Evolutionary conservation across 306 rosid genomes (phyloP).

Genomic region (Cicer pinnatifidum): DNA sequence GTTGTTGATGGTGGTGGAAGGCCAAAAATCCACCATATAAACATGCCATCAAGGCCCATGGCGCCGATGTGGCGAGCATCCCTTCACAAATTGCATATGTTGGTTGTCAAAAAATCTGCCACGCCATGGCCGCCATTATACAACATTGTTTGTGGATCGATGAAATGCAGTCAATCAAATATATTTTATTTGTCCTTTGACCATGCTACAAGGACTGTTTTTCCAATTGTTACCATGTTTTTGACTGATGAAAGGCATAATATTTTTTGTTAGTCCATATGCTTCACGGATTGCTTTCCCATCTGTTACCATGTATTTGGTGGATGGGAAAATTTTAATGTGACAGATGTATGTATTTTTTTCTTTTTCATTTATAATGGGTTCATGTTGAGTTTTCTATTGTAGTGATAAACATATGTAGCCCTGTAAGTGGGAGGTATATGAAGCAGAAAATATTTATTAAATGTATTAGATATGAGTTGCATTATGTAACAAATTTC

Average conservation of each 20-base stretch:
- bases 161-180: constrained; percentile 18
- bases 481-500: constrained; percentile 22
- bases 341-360: not conserved
- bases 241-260: constrained; percentile 16
- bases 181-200: constrained; percentile 9
- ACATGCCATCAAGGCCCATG: no score
- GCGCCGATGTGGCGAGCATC: no score
- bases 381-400: constrained; percentile 31
- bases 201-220: constrained; percentile 8
- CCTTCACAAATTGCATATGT: no score
- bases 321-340: not conserved
- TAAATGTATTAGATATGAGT: constrained; percentile 18
- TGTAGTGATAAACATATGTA: constrained; percentile 24
- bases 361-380: not conserved
- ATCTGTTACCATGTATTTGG: constrained; percentile 6
- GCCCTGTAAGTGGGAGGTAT: not conserved
- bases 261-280: constrained; percentile 25
- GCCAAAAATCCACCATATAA: no score
- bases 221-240: constrained; percentile 11
- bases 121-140: no score
- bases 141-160: not conserved
- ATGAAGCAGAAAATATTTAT: constrained; percentile 6
- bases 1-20: no score
- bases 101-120: no score
- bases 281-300: constrained; percentile 28